Percentiles rank a stretch among this genome's conserved stretches.
These are phyloP conservation scores for Calcarisporium arbuscula DNA, from an alignment of 2,329 filamentous ascomycete species.

Conservation along the genomic window DNA sequence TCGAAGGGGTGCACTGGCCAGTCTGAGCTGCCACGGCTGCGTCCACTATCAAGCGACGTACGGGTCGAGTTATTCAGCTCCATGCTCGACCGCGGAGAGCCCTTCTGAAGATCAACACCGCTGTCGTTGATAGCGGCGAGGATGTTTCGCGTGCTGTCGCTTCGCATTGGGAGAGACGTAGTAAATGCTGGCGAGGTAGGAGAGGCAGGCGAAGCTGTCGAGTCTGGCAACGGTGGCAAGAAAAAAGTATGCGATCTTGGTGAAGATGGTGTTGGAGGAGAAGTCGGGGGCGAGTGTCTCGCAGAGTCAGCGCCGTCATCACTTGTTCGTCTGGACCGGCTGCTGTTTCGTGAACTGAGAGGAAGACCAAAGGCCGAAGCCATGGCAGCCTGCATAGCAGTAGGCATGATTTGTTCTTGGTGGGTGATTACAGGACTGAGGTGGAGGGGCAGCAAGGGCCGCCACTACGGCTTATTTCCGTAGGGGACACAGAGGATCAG, in stretches of 20 bases:
- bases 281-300: constrained; percentile 8
- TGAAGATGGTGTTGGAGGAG: constrained; percentile 5
- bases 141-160: constrained; percentile 15
- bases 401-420: no score
- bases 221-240: no score
- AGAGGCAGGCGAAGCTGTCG: constrained; percentile 3
- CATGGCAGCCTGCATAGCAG: constrained; percentile 23
- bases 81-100: constrained; percentile 18
- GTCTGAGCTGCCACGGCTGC: constrained; percentile 28
- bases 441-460: no score
- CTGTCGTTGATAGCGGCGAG: constrained; percentile 25
- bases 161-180: constrained; percentile 7
- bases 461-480: no score
- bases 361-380: constrained; percentile 28
- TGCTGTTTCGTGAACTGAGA: constrained; percentile 19
- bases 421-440: no score
- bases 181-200: constrained; percentile 6
- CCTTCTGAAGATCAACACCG: constrained; percentile 22
- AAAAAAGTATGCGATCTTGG: constrained; percentile 5
- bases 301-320: constrained; percentile 10
- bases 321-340: constrained; percentile 11
- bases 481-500: no score
- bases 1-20: constrained; percentile 33
- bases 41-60: constrained; percentile 29
- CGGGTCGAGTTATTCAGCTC: constrained; percentile 17